Evolutionary conservation across 1,284 basidiomycete species (phyloP), one percentile per base, ranked within the genome.

Genomic region (Leccinum griseonigrum): DNA sequence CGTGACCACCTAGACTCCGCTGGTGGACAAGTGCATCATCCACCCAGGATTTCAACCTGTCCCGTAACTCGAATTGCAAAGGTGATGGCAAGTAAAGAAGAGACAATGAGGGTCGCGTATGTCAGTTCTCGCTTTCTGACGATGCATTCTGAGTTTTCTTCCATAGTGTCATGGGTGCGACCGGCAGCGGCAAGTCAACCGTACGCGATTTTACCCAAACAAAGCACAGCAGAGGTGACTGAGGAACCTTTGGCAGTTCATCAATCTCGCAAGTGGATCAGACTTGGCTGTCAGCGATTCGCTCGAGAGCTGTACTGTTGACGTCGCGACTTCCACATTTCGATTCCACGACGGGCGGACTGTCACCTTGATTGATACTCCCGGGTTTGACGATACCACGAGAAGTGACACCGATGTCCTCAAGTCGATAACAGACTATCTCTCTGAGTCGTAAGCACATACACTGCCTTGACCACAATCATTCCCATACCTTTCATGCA

Each of bases 111-210:
- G 53, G 66, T 72, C 53, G 73, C 68, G 71, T 72, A 64, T 60
- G 71, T 58, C 38, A 36, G 13, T 4, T 56, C 43, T 56, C 14
- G 34, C 40, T 29, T 51, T 48, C 55, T 9, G 0, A 51, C 9
- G 34, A 4, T 38, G 28, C 7, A 9, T n/a, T 54, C 59, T 68
- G 59, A 65, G 58, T 40, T 29, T 32, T 18, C 4, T n/a, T 59
- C 43, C 54, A 59, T 67, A 80, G 79, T 8, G 61, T 80, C 43
- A 79, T 80, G 78, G 80, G 79, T 10, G 70, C 77, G 13, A 79
- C 79, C 1, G 79, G 79, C 43, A 80, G 75, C 50, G 79, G 79
- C 38, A 80, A 80, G 63, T 75, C 79, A 26, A 74, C 78, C 1
- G 79, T 80, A 60, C 31, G 79, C 60, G 14, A 54, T 38, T 18